Evolutionary conservation across 768 basidiomycete species (phyloP).

Genomic region (Xerocomellus amylosporus): DNA sequence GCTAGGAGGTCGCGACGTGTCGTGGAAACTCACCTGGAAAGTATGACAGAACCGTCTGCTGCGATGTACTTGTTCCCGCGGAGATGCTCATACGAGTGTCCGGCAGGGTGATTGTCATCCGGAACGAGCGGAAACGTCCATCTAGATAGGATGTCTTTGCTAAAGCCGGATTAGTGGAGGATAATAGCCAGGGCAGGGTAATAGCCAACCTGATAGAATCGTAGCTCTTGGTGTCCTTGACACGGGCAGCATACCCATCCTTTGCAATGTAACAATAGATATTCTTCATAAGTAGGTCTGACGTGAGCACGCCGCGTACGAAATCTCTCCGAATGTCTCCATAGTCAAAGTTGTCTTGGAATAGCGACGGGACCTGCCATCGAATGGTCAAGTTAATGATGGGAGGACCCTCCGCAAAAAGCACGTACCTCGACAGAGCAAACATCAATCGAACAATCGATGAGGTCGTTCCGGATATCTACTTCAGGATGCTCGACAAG

Average conservation of each 20-base stretch:
- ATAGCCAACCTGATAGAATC: conserved; percentile 74
- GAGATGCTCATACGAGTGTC: conserved; percentile 79
- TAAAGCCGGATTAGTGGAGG: conserved; percentile 29
- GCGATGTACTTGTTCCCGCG: conserved; percentile 89
- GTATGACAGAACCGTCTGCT: conserved; percentile 67
- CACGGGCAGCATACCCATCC: conserved; percentile 89
- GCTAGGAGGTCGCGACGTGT: neutral
- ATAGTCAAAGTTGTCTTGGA: conserved; percentile 99
- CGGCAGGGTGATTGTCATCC: conserved; percentile 86
- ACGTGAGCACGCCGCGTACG: conserved; percentile 90
- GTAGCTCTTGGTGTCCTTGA: conserved; percentile 90
- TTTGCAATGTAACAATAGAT: conserved; percentile 88
- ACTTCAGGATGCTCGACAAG: conserved; percentile 71
- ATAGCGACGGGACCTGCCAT: conserved; percentile 83
- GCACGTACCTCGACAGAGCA: conserved; percentile 85
- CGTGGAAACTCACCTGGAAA: conserved; percentile 65
- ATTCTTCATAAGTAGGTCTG: conserved; percentile 91
- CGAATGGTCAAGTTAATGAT: neutral
- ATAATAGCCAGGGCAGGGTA: neutral
- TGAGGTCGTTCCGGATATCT: conserved; percentile 83
- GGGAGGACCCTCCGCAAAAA: neutral
- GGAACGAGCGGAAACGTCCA: conserved; percentile 97
- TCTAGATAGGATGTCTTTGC: conserved; percentile 88
- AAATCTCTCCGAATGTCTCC: conserved; percentile 90
- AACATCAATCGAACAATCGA: conserved; percentile 87